A percentile compares a stretch with the other conserved stretches of the same genome.
These are phyloP conservation scores for Cercospora zeae-maydis DNA, from an alignment of 2,329 filamentous ascomycete species.

Conservation along the genomic window DNA sequence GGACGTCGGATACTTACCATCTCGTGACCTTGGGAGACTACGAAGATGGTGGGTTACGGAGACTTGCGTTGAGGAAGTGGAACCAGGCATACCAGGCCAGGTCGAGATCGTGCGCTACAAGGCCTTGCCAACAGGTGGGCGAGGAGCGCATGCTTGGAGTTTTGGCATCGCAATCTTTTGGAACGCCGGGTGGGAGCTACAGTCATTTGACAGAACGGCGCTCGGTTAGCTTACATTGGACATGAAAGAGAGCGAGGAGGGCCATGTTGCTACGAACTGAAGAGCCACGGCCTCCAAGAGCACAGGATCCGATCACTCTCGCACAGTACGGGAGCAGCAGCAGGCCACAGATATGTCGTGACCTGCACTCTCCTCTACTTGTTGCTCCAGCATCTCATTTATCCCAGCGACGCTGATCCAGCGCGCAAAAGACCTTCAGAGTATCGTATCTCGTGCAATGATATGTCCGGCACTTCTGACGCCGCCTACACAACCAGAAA, in stretches of 20 bases:
- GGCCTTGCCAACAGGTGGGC: background rate
- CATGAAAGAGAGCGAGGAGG: background rate
- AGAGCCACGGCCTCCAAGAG: background rate
- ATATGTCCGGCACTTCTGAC: conserved; percentile 30
- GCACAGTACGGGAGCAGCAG: background rate
- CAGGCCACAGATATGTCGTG: background rate
- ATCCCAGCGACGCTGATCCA: background rate
- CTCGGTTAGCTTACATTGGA: background rate
- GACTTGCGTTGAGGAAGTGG: background rate
- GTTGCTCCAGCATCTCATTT: background rate
- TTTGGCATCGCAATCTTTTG: background rate
- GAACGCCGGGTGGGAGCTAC: background rate
- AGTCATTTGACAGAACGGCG: background rate
- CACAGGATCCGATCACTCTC: background rate
- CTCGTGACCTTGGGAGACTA: background rate
- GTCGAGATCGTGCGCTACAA: background rate
- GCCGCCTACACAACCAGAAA: conserved; percentile 27
- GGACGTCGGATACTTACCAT: background rate
- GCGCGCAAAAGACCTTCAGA: background rate
- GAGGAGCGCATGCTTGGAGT: background rate
- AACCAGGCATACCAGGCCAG: background rate
- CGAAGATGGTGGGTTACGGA: background rate
- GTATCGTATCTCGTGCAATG: background rate
- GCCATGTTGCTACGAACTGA: background rate
- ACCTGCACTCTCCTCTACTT: background rate